Evolutionary conservation across 306 rosid genomes (phyloP).

Genomic region (Pterocarpus macrocarpus): DNA sequence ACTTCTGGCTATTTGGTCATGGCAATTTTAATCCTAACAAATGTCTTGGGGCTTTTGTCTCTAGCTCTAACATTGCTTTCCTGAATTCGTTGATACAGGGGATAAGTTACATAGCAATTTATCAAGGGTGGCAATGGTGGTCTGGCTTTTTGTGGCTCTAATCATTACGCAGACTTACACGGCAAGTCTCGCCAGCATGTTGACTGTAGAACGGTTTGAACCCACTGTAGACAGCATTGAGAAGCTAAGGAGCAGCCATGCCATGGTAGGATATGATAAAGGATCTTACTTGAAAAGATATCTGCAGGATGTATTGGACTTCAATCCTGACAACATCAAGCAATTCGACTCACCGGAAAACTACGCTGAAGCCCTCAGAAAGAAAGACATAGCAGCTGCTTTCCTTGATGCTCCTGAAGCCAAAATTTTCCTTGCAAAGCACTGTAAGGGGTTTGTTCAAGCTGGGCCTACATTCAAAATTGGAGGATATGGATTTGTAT

Average conservation of each 20-base stretch:
- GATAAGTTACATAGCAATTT: slow-evolving; percentile 57
- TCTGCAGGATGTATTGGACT: slow-evolving; percentile 43
- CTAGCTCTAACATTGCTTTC: neutral
- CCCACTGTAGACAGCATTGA: slow-evolving; percentile 51
- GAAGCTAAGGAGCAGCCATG: slow-evolving; percentile 39
- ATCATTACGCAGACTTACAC: slow-evolving; percentile 64
- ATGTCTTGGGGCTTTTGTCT: too few relatives aligned
- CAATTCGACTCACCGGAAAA: slow-evolving; percentile 17
- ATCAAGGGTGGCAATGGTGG: slow-evolving; percentile 61
- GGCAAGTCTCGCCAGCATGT: slow-evolving; percentile 64
- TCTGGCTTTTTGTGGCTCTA: slow-evolving; percentile 67
- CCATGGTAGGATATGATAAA: slow-evolving; percentile 52
- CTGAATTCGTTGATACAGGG: slow-evolving; percentile 40
- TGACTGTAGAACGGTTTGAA: slow-evolving; percentile 62
- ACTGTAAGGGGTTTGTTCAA: slow-evolving; percentile 51
- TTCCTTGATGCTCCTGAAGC: slow-evolving; percentile 55
- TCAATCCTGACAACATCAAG: slow-evolving; percentile 31
- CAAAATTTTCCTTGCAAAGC: slow-evolving; percentile 58
- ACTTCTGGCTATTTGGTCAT: neutral
- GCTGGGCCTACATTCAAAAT: slow-evolving; percentile 56
- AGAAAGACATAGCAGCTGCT: slow-evolving; percentile 55
- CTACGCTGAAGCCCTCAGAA: slow-evolving; percentile 50
- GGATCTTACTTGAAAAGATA: slow-evolving; percentile 56
- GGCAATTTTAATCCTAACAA: neutral
- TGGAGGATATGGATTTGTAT: slow-evolving; percentile 65